Evolutionary conservation across 2,329 filamentous ascomycete species (phyloP), one percentile per base, ranked within the genome.

Genomic region (Hymenoscyphus fructigenus): DNA sequence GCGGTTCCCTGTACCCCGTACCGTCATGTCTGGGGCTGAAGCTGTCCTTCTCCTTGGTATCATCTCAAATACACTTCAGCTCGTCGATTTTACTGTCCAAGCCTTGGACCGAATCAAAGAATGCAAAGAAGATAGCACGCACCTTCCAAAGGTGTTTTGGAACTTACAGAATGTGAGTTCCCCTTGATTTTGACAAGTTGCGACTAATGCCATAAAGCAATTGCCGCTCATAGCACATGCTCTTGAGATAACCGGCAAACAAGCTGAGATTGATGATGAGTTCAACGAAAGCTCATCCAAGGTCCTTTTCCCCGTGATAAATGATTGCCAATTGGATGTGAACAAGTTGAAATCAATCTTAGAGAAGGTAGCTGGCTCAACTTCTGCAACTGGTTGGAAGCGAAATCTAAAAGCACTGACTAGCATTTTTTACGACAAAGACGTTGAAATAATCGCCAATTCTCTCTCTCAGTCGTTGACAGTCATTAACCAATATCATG

Each of bases 401-500:
- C 36, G 38, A 47, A 47, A 60, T 7, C 9, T 60, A 5, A 60
- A 47, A 20, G 36, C n/a, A 10, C 6, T 60, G 34, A 36, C 58
- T 9, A 60, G 58, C 23, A 20, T 23, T 17, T 60, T 59, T 47
- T 36, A 60, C 23, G 36, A 44, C 58, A 60, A 60, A n/a, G 38
- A 60, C 15, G 12, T 60, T 29, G 34, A 15, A 14, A 32, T 32
- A 34, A 60, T 60, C 17, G 20, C 10, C 20, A 29, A 26, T 10
- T 47, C 58, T 23, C 15, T 47, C 12, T 60, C 58, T 17, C 58
- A 29, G 20, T 60, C 58, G 12, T 23, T 60, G 17, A n/a, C 36
- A 47, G 28, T 60, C 28, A 60, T 60, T 15, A 60, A 60, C 23
- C 58, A 60, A 47, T 60, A 60, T 29, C 34, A 60, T 60, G n/a